Conservation (phyloP, 176 grass and related monocot species). For the Luzula sylvatica region DNA sequence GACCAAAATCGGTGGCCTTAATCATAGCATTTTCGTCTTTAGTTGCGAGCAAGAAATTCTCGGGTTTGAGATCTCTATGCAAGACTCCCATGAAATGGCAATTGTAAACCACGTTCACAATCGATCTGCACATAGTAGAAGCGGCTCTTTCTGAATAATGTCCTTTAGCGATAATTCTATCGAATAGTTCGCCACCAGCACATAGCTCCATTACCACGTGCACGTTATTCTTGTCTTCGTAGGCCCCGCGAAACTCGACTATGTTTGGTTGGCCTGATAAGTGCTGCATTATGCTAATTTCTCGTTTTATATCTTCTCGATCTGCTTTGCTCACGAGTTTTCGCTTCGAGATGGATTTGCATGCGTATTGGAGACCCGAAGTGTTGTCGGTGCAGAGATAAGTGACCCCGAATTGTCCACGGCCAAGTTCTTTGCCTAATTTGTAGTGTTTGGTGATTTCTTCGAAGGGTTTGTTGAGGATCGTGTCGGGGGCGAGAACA, state of each 20-base stretch:
- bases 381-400: slow-evolving; percentile 88
- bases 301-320: slow-evolving; percentile 76
- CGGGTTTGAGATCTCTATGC: slow-evolving; percentile 92
- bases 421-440: slow-evolving; percentile 86
- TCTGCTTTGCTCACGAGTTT: slow-evolving; percentile 81
- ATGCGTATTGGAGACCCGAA: slow-evolving; percentile 60
- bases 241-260: slow-evolving; percentile 81
- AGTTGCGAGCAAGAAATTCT: slow-evolving; percentile 92
- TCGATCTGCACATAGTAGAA: slow-evolving; percentile 65
- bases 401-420: slow-evolving; percentile 92
- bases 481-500: slow-evolving; percentile 31
- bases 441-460: slow-evolving; percentile 59
- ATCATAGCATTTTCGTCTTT: slow-evolving; percentile 90
- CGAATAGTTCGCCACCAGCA: slow-evolving; percentile 81
- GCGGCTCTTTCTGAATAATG: slow-evolving; percentile 88
- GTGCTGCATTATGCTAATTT: slow-evolving; percentile 98
- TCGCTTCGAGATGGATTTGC: slow-evolving; percentile 96
- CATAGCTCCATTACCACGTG: slow-evolving; percentile 99
- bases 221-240: slow-evolving; percentile 75
- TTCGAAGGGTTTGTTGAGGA: slow-evolving; percentile 64
- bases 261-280: slow-evolving; percentile 88
- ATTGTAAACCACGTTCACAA: slow-evolving; percentile 86
- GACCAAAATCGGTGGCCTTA: slow-evolving; percentile 94
- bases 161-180: slow-evolving; percentile 88
- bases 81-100: slow-evolving; percentile 99